Percentiles rank a stretch among this genome's conserved stretches.
Conservation (phyloP, 768 basidiomycete genomes). For the Suillus bovinus region DNA sequence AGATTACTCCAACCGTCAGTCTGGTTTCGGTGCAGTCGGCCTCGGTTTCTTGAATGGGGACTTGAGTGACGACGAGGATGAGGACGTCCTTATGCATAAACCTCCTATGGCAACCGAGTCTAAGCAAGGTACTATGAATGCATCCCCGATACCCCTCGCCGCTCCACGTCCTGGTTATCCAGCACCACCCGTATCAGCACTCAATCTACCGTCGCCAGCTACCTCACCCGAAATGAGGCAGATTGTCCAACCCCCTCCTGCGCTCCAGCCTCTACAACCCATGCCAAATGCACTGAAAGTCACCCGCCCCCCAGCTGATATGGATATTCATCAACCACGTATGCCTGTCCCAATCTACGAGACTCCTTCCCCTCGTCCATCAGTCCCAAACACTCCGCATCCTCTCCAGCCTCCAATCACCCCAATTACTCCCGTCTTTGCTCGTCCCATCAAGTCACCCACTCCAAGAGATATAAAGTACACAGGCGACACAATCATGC, state of each 20-base stretch:
- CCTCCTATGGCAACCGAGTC: slow-evolving; percentile 18
- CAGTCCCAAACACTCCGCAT: slow-evolving; percentile 59
- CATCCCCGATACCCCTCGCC: slow-evolving; percentile 48
- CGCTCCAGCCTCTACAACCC: slow-evolving; percentile 15
- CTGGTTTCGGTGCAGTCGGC: slow-evolving; percentile 55
- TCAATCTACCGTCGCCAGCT: slow-evolving; percentile 55
- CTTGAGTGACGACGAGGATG: slow-evolving; percentile 43
- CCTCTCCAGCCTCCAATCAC: slow-evolving; percentile 76
- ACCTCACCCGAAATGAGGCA: slow-evolving; percentile 36
- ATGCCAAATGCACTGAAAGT: slow-evolving; percentile 17
- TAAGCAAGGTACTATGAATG: slow-evolving; percentile 17
- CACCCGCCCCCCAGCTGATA: slow-evolving; percentile 21
- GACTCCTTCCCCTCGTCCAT: slow-evolving; percentile 29
- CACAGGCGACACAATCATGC: slow-evolving; percentile 54
- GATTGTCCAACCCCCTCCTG: slow-evolving; percentile 25
- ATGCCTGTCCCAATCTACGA: slow-evolving; percentile 35
- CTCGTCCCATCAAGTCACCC: slow-evolving; percentile 50
- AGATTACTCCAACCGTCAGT: slow-evolving; percentile 42
- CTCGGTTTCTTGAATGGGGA: slow-evolving; percentile 45
- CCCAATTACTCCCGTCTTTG: slow-evolving; percentile 79
- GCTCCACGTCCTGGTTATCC: slow-evolving; percentile 77
- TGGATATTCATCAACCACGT: slow-evolving; percentile 17
- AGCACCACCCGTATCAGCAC: slow-evolving; percentile 65
- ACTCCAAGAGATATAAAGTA: slow-evolving; percentile 49
- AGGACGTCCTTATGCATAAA: slow-evolving; percentile 17